Evolutionary conservation across 768 basidiomycete genomes (phyloP), one percentile per base, ranked within the genome.

Genomic region (Trametes punicea): DNA sequence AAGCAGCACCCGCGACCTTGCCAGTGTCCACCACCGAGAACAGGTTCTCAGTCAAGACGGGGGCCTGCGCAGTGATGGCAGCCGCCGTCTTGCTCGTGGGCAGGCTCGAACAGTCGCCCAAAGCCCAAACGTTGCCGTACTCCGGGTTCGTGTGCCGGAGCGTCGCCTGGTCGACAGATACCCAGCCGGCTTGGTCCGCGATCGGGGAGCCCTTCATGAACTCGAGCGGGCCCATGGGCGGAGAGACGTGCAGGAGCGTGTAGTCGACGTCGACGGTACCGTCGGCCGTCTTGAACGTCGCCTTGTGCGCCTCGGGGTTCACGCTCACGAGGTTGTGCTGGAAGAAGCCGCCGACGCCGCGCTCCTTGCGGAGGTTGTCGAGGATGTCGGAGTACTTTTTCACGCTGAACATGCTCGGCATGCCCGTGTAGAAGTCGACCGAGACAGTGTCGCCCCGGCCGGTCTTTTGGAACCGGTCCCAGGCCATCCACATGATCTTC

Each of bases 401-500:
- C 51, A 97, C 95, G 63, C 84, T 82, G 74, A 99, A 98, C 95
- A 99, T 98, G 40, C 88, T 81, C 16, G 93, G 93, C 88, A 87
- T 89, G 58, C 93, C 94, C 27, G 88, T 91, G 70, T 88, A 88
- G 69, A 96, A 96, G 55, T 90, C 82, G 58, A 89, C 67, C 47
- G 82, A 76, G 62, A 88, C 78, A 45, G 80, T 76, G 46, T 79
- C 75, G 15, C 73, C 68, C 18, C 88, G 80, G 2, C 77, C 76
- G 9, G 88, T 87, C 66, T 70, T 77, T 54, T 79, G 77, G 69
- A 80, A 92, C 45, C 84, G 76, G 67, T 94, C 90, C 90, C 90
- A 93, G 42, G 90, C 89, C 89, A 93, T 92, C 92, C 93, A 96
- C 90, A 96, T 93, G 51, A 94, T 89, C 72, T 95, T 93, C 67